A percentile compares a stretch with the other conserved stretches of the same genome.
phyloP scores from a whole-genome alignment of 768 basidiomycete species.

The Pleurotus eryngii region DNA sequence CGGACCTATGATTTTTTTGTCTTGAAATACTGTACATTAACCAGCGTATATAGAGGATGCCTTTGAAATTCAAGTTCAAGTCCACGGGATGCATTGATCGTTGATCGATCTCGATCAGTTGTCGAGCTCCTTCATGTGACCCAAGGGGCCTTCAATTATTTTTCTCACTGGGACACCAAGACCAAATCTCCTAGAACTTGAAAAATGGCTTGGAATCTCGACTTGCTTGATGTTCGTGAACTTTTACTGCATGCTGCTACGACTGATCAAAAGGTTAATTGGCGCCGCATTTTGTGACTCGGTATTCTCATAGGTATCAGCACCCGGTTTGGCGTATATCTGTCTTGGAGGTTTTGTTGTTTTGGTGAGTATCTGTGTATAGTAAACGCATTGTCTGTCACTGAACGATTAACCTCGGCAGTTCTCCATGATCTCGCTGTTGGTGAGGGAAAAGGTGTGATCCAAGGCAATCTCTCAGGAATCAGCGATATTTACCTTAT shows the following conservation, averaged over 20 bases:
- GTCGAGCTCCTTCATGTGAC: too few relatives aligned
- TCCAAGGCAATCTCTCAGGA: background rate
- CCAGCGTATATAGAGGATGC: too few relatives aligned
- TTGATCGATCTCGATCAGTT: too few relatives aligned
- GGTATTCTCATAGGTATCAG: constrained; percentile 39
- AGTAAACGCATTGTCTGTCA: background rate
- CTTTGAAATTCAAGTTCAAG: too few relatives aligned
- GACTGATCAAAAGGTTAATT: background rate
- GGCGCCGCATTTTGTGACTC: background rate
- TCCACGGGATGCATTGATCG: too few relatives aligned
- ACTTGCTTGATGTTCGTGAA: background rate
- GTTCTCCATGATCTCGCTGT: constrained; percentile 83
- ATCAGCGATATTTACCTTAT: background rate
- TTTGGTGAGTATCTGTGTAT: constrained; percentile 21
- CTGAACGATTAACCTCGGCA: constrained; percentile 21
- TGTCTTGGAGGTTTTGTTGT: constrained; percentile 56
- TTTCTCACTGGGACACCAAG: too few relatives aligned
- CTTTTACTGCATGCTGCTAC: background rate
- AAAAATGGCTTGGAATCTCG: background rate
- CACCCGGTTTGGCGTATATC: constrained; percentile 55
- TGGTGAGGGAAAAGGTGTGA: constrained; percentile 78
- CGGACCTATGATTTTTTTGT: too few relatives aligned
- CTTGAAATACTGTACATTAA: too few relatives aligned
- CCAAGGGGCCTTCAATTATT: too few relatives aligned
- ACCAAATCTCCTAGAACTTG: too few relatives aligned